These are phyloP conservation scores for Arabis hirsuta DNA, from an alignment of 345 rosid genomes.

Conservation along the genomic window DNA sequence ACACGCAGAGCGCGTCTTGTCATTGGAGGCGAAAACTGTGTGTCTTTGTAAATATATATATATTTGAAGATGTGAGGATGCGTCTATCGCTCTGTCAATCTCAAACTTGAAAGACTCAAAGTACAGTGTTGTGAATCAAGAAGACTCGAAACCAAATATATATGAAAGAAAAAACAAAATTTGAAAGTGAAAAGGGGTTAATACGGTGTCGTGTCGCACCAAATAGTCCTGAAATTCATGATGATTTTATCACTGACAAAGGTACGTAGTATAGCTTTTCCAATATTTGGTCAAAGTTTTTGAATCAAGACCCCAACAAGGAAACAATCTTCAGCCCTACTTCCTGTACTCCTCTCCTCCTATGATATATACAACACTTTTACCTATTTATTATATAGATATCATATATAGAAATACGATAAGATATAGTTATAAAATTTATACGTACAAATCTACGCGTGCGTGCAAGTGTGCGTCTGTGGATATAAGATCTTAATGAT, in stretches of 20 bases:
- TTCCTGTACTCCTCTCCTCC: slow-evolving; percentile 12
- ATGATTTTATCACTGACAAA: slow-evolving; percentile 32
- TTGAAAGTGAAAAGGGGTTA: slow-evolving; percentile 5
- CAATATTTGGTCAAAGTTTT: slow-evolving; percentile 36
- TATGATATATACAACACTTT: slow-evolving; percentile 16
- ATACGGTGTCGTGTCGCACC: slow-evolving; percentile 36
- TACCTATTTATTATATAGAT: neutral
- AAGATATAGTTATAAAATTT: neutral
- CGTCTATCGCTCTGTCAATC: slow-evolving; percentile 42
- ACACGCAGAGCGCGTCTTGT: slow-evolving; percentile 36
- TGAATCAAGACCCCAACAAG: slow-evolving; percentile 30
- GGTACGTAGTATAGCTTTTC: neutral
- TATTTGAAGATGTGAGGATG: slow-evolving; percentile 28
- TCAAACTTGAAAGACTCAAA: slow-evolving; percentile 25
- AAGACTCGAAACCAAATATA: slow-evolving; percentile 20
- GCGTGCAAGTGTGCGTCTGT: slow-evolving; percentile 30
- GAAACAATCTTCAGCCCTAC: slow-evolving; percentile 37
- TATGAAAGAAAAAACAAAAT: neutral
- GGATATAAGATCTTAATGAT: slow-evolving; percentile 33
- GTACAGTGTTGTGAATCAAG: slow-evolving; percentile 25
- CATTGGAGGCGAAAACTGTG: slow-evolving; percentile 33
- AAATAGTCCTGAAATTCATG: slow-evolving; percentile 38
- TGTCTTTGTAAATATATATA: slow-evolving; percentile 14
- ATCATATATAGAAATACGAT: neutral
- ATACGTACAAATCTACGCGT: slow-evolving; percentile 19